These are phyloP conservation scores for Colletotrichum siamense DNA, from an alignment of 2,329 filamentous ascomycete species.

Conservation along the genomic window DNA sequence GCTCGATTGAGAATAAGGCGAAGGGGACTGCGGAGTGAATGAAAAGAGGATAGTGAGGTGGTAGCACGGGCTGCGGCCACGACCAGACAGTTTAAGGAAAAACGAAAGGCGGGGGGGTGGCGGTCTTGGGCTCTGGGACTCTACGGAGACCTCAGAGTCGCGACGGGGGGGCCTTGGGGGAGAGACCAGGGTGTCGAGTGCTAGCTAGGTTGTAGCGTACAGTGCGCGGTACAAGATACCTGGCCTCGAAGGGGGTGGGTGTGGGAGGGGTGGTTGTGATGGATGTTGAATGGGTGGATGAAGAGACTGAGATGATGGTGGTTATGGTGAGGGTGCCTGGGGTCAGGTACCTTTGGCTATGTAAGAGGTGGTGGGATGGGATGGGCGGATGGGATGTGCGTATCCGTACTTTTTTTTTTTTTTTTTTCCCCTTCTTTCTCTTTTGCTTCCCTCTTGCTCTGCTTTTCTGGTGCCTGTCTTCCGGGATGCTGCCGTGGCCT, in stretches of 20 bases:
- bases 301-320: neutral
- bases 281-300: neutral
- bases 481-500: neutral
- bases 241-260: neutral
- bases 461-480: neutral
- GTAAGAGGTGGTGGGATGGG: neutral
- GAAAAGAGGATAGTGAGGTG: constrained; percentile 57
- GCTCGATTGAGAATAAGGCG: constrained; percentile 40
- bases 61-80: constrained; percentile 52
- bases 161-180: constrained; percentile 15
- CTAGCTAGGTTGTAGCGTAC: constrained; percentile 16
- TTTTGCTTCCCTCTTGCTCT: neutral
- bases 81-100: constrained; percentile 44
- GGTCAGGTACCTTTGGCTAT: neutral
- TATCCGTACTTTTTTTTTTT: neutral
- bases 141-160: constrained; percentile 5
- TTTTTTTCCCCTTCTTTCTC: neutral
- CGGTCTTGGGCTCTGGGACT: constrained; percentile 19
- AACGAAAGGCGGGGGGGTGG: constrained; percentile 33
- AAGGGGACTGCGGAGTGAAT: constrained; percentile 54
- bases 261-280: neutral
- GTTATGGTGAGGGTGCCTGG: neutral
- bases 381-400: neutral
- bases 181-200: constrained; percentile 12
- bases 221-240: constrained; percentile 10